phyloP scores from a whole-genome alignment of 2,329 filamentous ascomycete species.

The Fusarium tjaetaba region DNA sequence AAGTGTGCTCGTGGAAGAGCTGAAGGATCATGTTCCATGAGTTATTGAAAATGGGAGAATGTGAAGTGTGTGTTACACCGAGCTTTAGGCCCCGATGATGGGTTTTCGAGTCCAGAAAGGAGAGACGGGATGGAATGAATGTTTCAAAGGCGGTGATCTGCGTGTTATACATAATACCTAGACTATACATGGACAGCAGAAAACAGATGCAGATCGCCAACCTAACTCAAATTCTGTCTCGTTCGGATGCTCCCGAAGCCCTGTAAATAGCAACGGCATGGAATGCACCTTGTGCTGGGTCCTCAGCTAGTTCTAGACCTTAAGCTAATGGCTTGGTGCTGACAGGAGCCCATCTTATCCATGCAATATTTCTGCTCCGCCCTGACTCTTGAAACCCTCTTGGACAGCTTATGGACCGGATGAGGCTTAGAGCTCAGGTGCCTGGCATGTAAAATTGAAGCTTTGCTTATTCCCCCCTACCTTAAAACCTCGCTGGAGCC shows the following conservation, averaged over 20 bases:
- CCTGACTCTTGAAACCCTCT: slow-evolving; percentile 14
- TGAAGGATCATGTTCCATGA: neutral
- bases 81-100: neutral
- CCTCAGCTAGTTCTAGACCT: slow-evolving; percentile 29
- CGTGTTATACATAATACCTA: neutral
- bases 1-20: neutral
- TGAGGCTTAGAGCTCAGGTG: slow-evolving; percentile 22
- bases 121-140: neutral
- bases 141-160: slow-evolving; percentile 1
- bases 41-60: neutral
- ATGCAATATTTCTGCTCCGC: slow-evolving; percentile 25
- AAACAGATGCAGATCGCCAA: neutral
- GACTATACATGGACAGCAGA: neutral
- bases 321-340: slow-evolving; percentile 17
- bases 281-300: neutral
- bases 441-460: slow-evolving; percentile 21
- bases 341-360: slow-evolving; percentile 20
- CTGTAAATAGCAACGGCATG: slow-evolving; percentile 3
- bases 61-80: neutral
- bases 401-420: slow-evolving; percentile 11
- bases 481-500: slow-evolving; percentile 1
- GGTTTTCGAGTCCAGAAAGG: neutral
- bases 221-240: neutral
- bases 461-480: neutral
- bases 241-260: slow-evolving; percentile 28